Evolutionary conservation across 129 eudicot species (phyloP).

Genomic region (Flaveria bidentis): DNA sequence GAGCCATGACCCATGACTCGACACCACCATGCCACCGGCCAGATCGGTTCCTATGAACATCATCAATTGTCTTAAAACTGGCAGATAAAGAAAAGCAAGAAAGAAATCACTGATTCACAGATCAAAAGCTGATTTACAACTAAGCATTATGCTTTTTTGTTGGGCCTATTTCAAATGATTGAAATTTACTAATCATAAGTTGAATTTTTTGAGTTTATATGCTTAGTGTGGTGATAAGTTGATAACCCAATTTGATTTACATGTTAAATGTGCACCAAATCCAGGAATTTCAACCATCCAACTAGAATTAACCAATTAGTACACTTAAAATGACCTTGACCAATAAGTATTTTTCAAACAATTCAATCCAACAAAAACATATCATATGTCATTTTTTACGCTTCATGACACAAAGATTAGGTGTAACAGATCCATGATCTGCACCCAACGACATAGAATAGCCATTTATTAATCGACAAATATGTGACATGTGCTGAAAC

Average conservation of each 20-base stretch:
- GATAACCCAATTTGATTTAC: background rate
- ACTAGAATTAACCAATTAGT: too few relatives aligned
- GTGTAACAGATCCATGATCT: too few relatives aligned
- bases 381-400: too few relatives aligned
- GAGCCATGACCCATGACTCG: slow-evolving; percentile 43
- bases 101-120: slow-evolving; percentile 33
- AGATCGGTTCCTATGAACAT: slow-evolving; percentile 21
- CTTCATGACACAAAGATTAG: too few relatives aligned
- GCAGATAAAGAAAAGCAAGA: slow-evolving; percentile 25
- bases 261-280: background rate
- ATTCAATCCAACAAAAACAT: too few relatives aligned
- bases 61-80: slow-evolving; percentile 26
- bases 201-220: background rate
- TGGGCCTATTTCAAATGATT: slow-evolving; percentile 40
- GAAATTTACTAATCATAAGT: slow-evolving; percentile 3
- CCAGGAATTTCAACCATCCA: background rate
- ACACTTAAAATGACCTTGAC: too few relatives aligned
- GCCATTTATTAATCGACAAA: too few relatives aligned
- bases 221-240: slow-evolving; percentile 2
- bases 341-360: too few relatives aligned
- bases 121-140: slow-evolving; percentile 39
- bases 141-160: slow-evolving; percentile 23
- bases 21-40: slow-evolving; percentile 30
- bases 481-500: too few relatives aligned
- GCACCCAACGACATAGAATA: too few relatives aligned